These are phyloP conservation scores for Taiozyma sp. DNA, from an alignment of 1,139 yeast genomes.

Conservation along the genomic window DNA sequence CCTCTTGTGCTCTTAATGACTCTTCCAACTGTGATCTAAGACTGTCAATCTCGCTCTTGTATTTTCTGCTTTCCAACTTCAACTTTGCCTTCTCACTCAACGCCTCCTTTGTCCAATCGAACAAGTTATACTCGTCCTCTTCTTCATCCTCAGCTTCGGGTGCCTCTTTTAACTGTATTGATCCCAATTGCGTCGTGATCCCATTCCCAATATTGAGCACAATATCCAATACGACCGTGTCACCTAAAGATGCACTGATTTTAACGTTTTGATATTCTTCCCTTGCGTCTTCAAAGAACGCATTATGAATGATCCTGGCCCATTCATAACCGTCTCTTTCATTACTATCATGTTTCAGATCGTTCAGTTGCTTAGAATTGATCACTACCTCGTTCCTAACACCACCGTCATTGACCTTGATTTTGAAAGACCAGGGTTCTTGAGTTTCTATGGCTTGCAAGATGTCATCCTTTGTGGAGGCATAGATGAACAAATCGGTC, in stretches of 20 bases:
- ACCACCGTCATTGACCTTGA: conserved; percentile 15
- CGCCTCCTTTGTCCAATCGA: conserved; percentile 14
- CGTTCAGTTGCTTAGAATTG: background rate
- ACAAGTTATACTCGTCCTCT: conserved; percentile 10
- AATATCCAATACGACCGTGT: background rate
- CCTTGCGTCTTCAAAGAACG: conserved; percentile 4
- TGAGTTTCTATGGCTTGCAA: background rate
- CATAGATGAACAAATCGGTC: conserved; percentile 1
- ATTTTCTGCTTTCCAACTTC: background rate
- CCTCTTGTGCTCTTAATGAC: conserved; percentile 17
- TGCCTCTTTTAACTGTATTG: conserved; percentile 1
- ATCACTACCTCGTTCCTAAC: conserved; percentile 2
- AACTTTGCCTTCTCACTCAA: conserved; percentile 5
- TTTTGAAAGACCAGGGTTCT: conserved; percentile 4
- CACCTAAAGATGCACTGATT: background rate
- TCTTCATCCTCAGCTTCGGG: conserved; percentile 2
- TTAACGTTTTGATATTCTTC: background rate
- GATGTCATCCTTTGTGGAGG: background rate
- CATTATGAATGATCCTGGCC: conserved; percentile 8
- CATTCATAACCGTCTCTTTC: conserved; percentile 11
- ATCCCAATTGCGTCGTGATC: conserved; percentile 10
- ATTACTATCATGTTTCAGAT: conserved; percentile 5
- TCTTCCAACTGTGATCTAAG: conserved; percentile 13
- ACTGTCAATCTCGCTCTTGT: background rate
- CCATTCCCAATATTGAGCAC: conserved; percentile 6